Conservation (phyloP, 306 rosid genomes). For the Quillaja saponaria region DNA sequence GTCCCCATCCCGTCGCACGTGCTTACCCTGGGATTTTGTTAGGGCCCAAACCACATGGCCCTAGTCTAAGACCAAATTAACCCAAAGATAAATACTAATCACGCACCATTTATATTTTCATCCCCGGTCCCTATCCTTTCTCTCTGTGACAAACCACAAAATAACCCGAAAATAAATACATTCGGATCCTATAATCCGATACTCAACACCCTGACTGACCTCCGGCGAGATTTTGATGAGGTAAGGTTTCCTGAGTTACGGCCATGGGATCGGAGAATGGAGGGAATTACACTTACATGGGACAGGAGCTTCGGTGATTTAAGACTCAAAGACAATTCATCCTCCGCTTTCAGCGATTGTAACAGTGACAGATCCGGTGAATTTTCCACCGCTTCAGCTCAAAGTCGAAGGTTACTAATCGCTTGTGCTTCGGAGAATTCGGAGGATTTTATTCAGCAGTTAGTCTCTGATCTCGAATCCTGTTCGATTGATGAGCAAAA, state of each 20-base stretch:
- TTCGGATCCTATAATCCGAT: too few relatives aligned
- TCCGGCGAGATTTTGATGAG: too few relatives aligned
- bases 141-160: too few relatives aligned
- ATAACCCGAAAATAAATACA: too few relatives aligned
- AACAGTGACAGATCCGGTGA: slow-evolving; percentile 96
- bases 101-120: too few relatives aligned
- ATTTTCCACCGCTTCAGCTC: slow-evolving; percentile 63
- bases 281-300: slow-evolving; percentile 46
- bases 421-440: slow-evolving; percentile 81
- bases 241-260: too few relatives aligned
- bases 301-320: slow-evolving; percentile 57
- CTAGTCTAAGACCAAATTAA: too few relatives aligned
- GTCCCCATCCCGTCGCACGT: too few relatives aligned
- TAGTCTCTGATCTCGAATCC: slow-evolving; percentile 67
- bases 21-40: slow-evolving; percentile 19
- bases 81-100: too few relatives aligned
- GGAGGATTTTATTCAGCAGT: slow-evolving; percentile 72
- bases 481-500: slow-evolving; percentile 75
- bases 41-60: too few relatives aligned
- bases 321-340: slow-evolving; percentile 53
- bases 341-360: slow-evolving; percentile 93
- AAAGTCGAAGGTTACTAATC: slow-evolving; percentile 56
- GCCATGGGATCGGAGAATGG: slow-evolving; percentile 59
- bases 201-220: too few relatives aligned
- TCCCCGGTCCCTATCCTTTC: too few relatives aligned